Conservation (phyloP, 139 green algal genomes). For the Chlorella sp. region DNA sequence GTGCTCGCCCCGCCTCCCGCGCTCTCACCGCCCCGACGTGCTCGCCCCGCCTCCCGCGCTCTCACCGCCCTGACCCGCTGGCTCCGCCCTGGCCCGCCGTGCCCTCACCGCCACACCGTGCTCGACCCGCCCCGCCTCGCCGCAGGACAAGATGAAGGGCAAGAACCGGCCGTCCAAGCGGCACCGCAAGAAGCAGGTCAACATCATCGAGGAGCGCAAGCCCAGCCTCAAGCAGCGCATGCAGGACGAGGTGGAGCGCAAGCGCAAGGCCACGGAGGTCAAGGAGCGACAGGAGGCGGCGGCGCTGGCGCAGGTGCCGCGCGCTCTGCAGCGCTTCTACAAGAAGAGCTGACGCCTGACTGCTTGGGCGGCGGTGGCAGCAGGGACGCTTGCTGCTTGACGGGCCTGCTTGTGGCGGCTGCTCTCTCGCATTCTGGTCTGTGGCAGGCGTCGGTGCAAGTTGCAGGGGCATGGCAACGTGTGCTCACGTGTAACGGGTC, state of each 20-base stretch:
- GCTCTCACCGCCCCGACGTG: too few species aligned
- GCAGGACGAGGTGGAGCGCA: constrained; percentile 34
- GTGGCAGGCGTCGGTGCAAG: too few species aligned
- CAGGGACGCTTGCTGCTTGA: too few species aligned
- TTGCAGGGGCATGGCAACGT: too few species aligned
- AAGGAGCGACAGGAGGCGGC: not conserved
- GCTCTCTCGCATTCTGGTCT: too few species aligned
- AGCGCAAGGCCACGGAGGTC: not conserved
- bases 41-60: too few species aligned
- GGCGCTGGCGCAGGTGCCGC: not conserved
- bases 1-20: too few species aligned
- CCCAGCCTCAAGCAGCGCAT: constrained; percentile 28
- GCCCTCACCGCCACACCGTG: too few species aligned
- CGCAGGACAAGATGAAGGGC: constrained; percentile 84
- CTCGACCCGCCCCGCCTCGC: not conserved
- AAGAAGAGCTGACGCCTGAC: not conserved
- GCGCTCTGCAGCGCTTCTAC: constrained; percentile 1
- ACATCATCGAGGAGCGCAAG: constrained; percentile 80
- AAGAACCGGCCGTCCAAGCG: constrained; percentile 81
- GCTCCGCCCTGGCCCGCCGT: not conserved
- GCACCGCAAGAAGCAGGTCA: constrained; percentile 83
- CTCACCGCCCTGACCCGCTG: not conserved
- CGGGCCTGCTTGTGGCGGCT: too few species aligned
- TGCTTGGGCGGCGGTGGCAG: too few species aligned
- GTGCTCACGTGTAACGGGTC: constrained; percentile 32